These are phyloP conservation scores for Aureobasidium sp. DNA, from an alignment of 2,329 filamentous ascomycete genomes.

Conservation along the genomic window DNA sequence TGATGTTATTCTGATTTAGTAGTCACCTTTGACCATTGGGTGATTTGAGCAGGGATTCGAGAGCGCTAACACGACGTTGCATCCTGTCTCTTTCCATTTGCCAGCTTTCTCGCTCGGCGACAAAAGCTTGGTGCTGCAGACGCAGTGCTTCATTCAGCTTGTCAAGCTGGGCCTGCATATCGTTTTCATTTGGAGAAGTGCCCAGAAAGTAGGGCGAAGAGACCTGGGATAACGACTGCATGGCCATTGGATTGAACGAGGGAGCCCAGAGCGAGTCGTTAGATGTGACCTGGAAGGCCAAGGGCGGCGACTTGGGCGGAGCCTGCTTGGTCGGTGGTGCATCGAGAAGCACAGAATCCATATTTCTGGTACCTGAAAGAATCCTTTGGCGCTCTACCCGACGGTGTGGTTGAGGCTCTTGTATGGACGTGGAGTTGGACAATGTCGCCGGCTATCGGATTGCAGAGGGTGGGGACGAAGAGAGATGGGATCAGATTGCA, in stretches of 20 bases:
- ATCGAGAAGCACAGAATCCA: background rate
- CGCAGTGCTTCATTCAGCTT: conserved; percentile 28
- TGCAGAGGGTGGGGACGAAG: background rate
- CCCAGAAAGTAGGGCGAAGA: background rate
- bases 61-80: conserved; percentile 27
- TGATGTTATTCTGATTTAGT: background rate
- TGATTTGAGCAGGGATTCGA: conserved; percentile 29
- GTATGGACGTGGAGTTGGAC: background rate
- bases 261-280: conserved; percentile 29
- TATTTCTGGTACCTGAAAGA: background rate
- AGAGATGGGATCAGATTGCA: background rate
- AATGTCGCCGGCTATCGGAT: background rate
- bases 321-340: background rate
- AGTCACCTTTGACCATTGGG: conserved; percentile 28
- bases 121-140: conserved; percentile 29
- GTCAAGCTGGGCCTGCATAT: conserved; percentile 28
- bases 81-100: conserved; percentile 27
- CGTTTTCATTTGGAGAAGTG: conserved; percentile 13
- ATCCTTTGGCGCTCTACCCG: background rate
- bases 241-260: conserved; percentile 6
- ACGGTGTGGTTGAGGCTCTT: background rate
- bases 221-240: conserved; percentile 21
- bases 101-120: conserved; percentile 30
- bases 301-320: conserved; percentile 28
- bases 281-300: conserved; percentile 29